Evolutionary conservation across 495 filamentous ascomycete species (phyloP).

Genomic region (Penicillium arizonense): DNA sequence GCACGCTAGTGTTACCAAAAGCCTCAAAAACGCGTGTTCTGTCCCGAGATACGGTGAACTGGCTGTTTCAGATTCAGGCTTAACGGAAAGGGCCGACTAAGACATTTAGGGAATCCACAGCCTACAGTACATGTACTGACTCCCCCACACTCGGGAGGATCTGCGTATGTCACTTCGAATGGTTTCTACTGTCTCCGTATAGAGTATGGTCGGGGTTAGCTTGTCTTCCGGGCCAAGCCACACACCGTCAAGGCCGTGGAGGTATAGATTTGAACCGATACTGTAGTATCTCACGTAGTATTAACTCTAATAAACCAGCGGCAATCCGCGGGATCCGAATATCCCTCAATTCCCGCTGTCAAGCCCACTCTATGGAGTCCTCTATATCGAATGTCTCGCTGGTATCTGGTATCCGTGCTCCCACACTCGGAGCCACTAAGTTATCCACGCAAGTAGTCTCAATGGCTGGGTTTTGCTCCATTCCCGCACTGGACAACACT

Average conservation of each 20-base stretch:
- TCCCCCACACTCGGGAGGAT: not conserved
- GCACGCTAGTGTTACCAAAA: constrained; percentile 11
- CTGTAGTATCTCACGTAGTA: too few species aligned
- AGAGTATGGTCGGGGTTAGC: not conserved
- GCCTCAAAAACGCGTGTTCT: constrained; percentile 28
- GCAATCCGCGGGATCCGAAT: too few species aligned
- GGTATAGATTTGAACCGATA: too few species aligned
- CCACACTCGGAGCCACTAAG: too few species aligned
- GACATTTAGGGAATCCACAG: not conserved
- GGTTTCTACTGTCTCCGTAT: not conserved
- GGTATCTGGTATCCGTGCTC: too few species aligned
- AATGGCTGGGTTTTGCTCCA: not conserved
- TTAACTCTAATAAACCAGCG: too few species aligned
- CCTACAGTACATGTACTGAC: too few species aligned
- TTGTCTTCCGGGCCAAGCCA: not conserved
- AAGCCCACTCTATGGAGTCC: too few species aligned
- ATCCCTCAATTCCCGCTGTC: too few species aligned
- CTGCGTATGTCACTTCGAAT: constrained; percentile 1
- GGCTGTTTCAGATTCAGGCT: constrained; percentile 41
- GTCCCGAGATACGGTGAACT: constrained; percentile 7
- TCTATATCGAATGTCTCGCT: too few species aligned
- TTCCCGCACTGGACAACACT: not conserved
- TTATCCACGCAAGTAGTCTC: too few species aligned
- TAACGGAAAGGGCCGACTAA: constrained; percentile 23
- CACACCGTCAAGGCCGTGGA: too few species aligned